These are phyloP conservation scores for Lachnellula subtilissima DNA, from an alignment of 2,329 filamentous ascomycete species.

Conservation along the genomic window DNA sequence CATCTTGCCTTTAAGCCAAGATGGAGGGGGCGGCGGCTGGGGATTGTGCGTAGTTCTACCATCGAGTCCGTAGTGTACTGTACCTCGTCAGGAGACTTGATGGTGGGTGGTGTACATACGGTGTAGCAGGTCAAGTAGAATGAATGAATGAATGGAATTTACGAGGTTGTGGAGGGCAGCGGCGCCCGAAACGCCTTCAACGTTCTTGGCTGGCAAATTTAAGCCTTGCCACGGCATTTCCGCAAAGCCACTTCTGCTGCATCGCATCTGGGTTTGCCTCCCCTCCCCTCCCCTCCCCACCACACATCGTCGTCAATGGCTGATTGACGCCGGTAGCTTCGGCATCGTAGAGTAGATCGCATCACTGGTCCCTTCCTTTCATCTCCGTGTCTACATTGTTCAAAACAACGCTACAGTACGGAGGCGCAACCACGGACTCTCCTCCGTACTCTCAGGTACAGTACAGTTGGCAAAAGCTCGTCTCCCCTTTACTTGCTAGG, in stretches of 20 bases:
- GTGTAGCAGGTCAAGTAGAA: no score
- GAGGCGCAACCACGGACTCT: neutral
- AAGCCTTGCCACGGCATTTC: constrained; percentile 23
- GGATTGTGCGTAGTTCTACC: no score
- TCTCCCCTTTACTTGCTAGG: neutral
- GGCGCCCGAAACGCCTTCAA: neutral
- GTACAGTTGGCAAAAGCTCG: neutral
- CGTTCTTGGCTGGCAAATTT: constrained; percentile 4
- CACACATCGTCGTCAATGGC: constrained; percentile 14
- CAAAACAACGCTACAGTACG: constrained; percentile 7
- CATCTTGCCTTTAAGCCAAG: neutral
- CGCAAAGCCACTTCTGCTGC: constrained; percentile 17
- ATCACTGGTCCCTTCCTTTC: constrained; percentile 9
- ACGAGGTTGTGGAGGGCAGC: neutral
- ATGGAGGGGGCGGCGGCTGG: neutral
- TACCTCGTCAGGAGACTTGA: neutral
- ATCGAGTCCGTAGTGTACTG: neutral
- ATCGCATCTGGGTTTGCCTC: constrained; percentile 7
- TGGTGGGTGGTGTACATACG: no score
- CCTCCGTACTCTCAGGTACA: no score
- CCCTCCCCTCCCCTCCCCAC: constrained; percentile 8
- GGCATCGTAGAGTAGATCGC: constrained; percentile 3
- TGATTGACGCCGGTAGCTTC: constrained; percentile 23
- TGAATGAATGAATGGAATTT: no score
- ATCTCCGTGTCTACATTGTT: constrained; percentile 26